A percentile compares a stretch with the other conserved stretches of the same genome.
phyloP scores from a whole-genome alignment of 371 early-diverging fungal species.

The Mucor velutinosus region DNA sequence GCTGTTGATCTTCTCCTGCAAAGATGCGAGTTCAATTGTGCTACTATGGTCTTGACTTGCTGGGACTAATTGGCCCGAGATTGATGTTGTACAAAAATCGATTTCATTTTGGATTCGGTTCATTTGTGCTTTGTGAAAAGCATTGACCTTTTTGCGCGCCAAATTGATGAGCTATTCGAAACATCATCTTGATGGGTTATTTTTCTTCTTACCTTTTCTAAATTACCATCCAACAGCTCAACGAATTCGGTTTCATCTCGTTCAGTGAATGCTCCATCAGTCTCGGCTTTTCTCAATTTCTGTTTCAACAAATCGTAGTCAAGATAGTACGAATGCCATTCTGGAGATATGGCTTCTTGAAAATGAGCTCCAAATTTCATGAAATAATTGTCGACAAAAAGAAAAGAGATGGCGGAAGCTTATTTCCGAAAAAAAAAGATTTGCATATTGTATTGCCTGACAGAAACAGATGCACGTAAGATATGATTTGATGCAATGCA shows the following conservation, averaged over 20 bases:
- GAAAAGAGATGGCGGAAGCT: neutral
- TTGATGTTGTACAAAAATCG: conserved; percentile 64
- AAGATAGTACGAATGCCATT: conserved; percentile 90
- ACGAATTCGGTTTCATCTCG: conserved; percentile 88
- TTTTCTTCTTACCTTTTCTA: conserved; percentile 75
- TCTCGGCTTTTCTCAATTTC: conserved; percentile 75
- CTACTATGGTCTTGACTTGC: conserved; percentile 22
- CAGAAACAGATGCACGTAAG: too few species aligned
- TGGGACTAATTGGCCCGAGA: conserved; percentile 26
- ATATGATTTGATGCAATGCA: too few species aligned
- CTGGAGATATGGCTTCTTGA: conserved; percentile 76
- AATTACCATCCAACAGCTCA: conserved; percentile 82
- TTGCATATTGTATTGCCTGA: too few species aligned
- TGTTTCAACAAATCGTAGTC: conserved; percentile 91
- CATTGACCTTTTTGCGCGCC: conserved; percentile 65
- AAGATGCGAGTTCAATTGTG: conserved; percentile 40
- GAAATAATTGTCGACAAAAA: neutral
- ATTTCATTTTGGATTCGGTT: conserved; percentile 84
- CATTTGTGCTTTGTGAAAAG: conserved; percentile 88
- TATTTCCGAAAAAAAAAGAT: neutral
- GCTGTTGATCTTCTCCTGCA: conserved; percentile 76
- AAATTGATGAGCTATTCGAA: neutral
- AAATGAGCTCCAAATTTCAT: conserved; percentile 95
- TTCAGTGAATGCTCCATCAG: conserved; percentile 58
- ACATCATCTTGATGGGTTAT: neutral